Evolutionary conservation across 352 stramenopile genomes (phyloP), one percentile per base, ranked within the genome.

Genomic region (Albugo laibachii): DNA sequence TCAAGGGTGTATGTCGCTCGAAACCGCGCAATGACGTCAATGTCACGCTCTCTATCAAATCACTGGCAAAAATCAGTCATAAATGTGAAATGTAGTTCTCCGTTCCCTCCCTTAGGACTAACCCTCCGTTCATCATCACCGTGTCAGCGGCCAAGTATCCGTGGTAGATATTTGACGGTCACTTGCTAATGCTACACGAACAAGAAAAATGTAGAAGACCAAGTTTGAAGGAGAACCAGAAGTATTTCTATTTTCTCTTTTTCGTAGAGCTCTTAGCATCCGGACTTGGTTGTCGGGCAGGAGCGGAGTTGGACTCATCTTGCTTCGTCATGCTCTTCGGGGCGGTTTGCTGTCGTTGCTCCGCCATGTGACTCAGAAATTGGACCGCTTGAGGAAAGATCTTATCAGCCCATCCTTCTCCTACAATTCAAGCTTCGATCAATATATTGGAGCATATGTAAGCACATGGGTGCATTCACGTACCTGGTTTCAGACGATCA

Each of bases 341-440:
- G 85, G 77, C 27, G 62, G 65, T 36, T 69, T 71, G 68, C 82
- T 84, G 62, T 89, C 24, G 77, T 59, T 89, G 77, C 49, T 89
- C 77, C 11, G 72, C 70, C 49, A 89, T 72, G 58, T 86, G 77
- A 38, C 84, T 89, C 73, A 89, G 81, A 62, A 85, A 89, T 63
- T 86, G 73, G 56, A 89, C 77, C 15, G 77, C 77, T 62, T 89
- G 73, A 16, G 77, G 71, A 62, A 89, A 89, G 45, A 89, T 89
- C 61, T 76, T 80, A 61, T 89, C 77, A 15, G 73, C 69, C 77
- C 77, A 89, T 46, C 73, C 73, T 57, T 89, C 73, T 50, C 72
- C 73, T 85, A 34, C 41, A 5, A 40, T 15, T 18, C 16, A 16
- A 14, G 16, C 38, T 8, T 8, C 20, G 3, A 8, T 24, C 16